Evolutionary conservation across 148 eudicot species (phyloP).

Genomic region (Nepenthes mirabilis): DNA sequence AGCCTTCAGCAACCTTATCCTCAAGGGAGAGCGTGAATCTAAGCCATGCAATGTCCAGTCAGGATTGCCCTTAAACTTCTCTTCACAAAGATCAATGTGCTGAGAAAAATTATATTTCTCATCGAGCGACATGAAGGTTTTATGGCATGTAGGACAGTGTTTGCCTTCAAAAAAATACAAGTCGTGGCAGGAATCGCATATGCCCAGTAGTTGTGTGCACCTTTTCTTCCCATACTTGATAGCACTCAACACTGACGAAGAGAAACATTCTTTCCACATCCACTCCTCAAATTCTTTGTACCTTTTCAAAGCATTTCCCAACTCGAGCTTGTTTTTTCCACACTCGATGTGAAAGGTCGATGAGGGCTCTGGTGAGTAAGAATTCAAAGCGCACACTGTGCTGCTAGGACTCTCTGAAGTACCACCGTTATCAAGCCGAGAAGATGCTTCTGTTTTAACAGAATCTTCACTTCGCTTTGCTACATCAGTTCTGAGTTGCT

Average conservation of each 20-base stretch:
- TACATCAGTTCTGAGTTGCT: constrained; percentile 4
- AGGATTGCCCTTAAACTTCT: constrained; percentile 20
- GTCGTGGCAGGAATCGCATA: constrained; percentile 45
- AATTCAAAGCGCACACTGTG: constrained; percentile 16
- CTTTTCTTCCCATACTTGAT: constrained; percentile 44
- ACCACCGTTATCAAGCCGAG: constrained; percentile 16
- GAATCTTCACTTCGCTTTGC: constrained; percentile 5
- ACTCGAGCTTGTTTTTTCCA: constrained; percentile 37
- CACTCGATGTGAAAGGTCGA: constrained; percentile 39
- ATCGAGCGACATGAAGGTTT: constrained; percentile 8
- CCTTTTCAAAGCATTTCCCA: constrained; percentile 27
- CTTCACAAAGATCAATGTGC: constrained; percentile 33
- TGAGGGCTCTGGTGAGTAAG: constrained; percentile 31
- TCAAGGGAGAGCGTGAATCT: constrained; percentile 28
- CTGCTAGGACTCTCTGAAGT: constrained; percentile 27
- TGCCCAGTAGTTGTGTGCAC: constrained; percentile 27
- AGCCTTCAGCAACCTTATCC: constrained; percentile 58
- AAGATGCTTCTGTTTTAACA: constrained; percentile 25
- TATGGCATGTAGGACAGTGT: constrained; percentile 51
- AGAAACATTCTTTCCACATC: constrained; percentile 68
- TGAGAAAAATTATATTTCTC: constrained; percentile 23
- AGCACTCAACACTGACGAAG: constrained; percentile 35
- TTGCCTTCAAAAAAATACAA: constrained; percentile 32
- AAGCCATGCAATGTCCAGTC: constrained; percentile 9
- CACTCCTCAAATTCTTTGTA: constrained; percentile 52